These are phyloP conservation scores for Peronospora farinosa DNA, from an alignment of 352 stramenopile species.

Conservation along the genomic window DNA sequence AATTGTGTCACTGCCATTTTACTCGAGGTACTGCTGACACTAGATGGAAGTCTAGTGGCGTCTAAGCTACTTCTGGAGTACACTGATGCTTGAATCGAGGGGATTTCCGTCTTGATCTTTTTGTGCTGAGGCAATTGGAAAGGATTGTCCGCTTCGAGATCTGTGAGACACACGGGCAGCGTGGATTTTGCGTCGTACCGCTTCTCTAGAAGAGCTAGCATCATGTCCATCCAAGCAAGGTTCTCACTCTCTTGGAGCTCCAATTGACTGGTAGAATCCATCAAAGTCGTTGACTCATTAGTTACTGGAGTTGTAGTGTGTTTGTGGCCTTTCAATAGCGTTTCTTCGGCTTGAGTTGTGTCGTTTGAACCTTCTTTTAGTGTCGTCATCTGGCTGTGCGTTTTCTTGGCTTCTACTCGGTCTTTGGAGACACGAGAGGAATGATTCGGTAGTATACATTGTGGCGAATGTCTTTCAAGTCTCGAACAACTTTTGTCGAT, in stretches of 20 bases:
- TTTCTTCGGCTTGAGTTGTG: background rate
- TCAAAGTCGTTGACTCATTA: background rate
- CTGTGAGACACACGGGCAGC: constrained; percentile 34
- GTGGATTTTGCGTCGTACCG: constrained; percentile 37
- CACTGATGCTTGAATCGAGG: background rate
- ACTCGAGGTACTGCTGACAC: background rate
- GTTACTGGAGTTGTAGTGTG: background rate
- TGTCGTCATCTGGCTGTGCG: background rate
- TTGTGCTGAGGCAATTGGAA: constrained; percentile 28
- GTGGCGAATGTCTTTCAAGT: constrained; percentile 1
- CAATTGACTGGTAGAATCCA: background rate
- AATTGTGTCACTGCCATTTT: constrained; percentile 12
- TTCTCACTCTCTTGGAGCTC: constrained; percentile 44
- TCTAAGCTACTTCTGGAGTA: constrained; percentile 17
- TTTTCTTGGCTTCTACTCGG: constrained; percentile 14
- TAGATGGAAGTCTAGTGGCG: constrained; percentile 5
- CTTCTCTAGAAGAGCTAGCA: constrained; percentile 60
- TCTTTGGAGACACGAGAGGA: background rate
- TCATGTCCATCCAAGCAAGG: constrained; percentile 82
- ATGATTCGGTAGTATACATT: constrained; percentile 1
- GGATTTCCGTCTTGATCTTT: constrained; percentile 15
- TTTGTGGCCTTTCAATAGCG: constrained; percentile 6
- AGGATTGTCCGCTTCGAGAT: constrained; percentile 38
- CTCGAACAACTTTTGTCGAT: constrained; percentile 25
- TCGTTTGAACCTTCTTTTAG: background rate